Evolutionary conservation across 1,284 basidiomycete genomes (phyloP), one percentile per base, ranked within the genome.

Genomic region (Golubevia pallescens): DNA sequence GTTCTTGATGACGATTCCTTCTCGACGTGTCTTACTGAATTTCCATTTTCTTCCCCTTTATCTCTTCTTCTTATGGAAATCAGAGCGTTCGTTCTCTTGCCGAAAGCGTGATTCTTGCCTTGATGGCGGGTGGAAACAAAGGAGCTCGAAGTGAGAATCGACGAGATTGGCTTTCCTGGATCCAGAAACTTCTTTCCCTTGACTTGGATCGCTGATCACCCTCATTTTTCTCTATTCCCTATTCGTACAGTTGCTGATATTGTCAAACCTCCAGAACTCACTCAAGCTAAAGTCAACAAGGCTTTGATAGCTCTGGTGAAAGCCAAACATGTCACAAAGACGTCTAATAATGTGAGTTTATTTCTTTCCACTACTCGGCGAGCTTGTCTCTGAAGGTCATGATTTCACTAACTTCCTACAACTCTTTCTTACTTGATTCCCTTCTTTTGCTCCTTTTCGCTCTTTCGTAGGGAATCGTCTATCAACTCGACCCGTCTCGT

Each of bases 301-400:
- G 94, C 93, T 73, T 88, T 97, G 34, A 94, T 97, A 65, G 93
- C 94, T 1, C 88, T 97, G 1, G 93, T 95, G 1, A 92, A 92
- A 74, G 89, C 93, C 62, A 97, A 96, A 84, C 90, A 93, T 24
- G 93, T 95, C 2, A 87, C 88, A 58, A 96, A 95, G 85, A 77
- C 70, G 21, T 86, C 71, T 32, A 81, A 86, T 21, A 86, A 86
- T 67, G 87, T 88, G 68, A 74, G 87, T 87, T 10, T 0, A 24
- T 28, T 16, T 21, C 28, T 19, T 38, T 7, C 10, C 62, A 90
- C 90, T 32, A 1, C 42, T 63, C 52, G 16, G 57, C n/a, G n/a
- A n/a, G n/a, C n/a, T n/a, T n/a, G n/a, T n/a, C n/a, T n/a, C n/a
- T n/a, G n/a, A n/a, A n/a, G 14, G 14, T 52, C n/a, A n/a, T 52